A percentile compares a stretch with the other conserved stretches of the same genome.
Evolutionary conservation across 129 eudicot species (phyloP).

Genomic region (Rutidosis leptorrhynchoides): DNA sequence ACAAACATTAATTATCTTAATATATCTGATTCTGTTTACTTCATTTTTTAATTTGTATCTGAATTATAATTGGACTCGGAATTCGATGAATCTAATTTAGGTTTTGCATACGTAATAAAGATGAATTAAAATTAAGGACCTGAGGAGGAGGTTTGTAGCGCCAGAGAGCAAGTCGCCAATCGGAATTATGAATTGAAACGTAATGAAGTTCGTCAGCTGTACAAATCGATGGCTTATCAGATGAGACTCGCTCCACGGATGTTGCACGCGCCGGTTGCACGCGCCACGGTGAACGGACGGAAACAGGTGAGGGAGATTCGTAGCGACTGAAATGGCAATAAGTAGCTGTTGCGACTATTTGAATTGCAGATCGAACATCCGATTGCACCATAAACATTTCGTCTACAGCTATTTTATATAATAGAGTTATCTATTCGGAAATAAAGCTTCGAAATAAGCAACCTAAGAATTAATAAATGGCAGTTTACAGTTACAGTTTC

Average conservation of each 20-base stretch:
- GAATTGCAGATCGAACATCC: constrained; percentile 48
- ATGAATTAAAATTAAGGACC: constrained; percentile 27
- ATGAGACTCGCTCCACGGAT: constrained; percentile 18
- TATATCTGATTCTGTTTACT: neutral
- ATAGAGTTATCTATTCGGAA: too few species aligned
- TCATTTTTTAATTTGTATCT: too few species aligned
- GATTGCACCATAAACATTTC: constrained; percentile 37
- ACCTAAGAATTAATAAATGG: neutral
- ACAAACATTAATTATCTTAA: constrained; percentile 22
- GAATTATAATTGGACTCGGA: too few species aligned
- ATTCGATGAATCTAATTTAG: neutral
- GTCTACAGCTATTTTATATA: too few species aligned
- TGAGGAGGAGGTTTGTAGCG: constrained; percentile 66
- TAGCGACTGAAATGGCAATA: constrained; percentile 36
- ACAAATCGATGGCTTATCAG: constrained; percentile 57
- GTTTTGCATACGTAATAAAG: neutral
- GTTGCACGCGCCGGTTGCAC: constrained; percentile 16
- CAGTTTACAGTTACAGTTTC: neutral
- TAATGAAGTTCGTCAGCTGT: constrained; percentile 88
- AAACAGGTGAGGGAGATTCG: constrained; percentile 24
- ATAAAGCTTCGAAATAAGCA: too few species aligned
- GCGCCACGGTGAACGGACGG: constrained; percentile 32
- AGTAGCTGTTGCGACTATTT: constrained; percentile 34
- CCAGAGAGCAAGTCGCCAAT: constrained; percentile 85
- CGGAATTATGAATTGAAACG: constrained; percentile 53